Percentiles rank a stretch among this genome's conserved stretches.
Evolutionary conservation across 345 rosid genomes (phyloP).

Genomic region (Bruguiera parviflora): DNA sequence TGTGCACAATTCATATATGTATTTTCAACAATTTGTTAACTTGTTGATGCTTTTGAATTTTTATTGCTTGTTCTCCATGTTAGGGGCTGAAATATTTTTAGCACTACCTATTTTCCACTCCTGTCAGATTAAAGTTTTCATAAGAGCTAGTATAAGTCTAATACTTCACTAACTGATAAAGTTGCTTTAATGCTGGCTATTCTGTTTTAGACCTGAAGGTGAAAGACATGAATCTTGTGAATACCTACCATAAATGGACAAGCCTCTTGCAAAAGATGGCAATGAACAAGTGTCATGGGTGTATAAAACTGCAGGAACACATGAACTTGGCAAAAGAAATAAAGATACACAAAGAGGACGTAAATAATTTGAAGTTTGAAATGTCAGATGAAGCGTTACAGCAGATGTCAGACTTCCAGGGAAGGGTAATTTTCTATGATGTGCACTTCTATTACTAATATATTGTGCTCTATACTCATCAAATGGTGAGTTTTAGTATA

Average conservation of each 20-base stretch:
- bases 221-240: conserved; percentile 61
- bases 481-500: too few species aligned
- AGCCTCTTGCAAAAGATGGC: conserved; percentile 70
- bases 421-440: conserved; percentile 57
- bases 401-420: conserved; percentile 97
- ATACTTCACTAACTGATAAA: background rate
- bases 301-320: conserved; percentile 83
- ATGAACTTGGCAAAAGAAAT: conserved; percentile 64
- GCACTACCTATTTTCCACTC: background rate
- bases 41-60: too few species aligned
- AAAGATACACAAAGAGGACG: conserved; percentile 61
- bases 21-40: background rate
- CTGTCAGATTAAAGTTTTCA: background rate
- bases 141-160: background rate
- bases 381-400: conserved; percentile 88
- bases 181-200: background rate
- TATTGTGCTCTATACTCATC: too few species aligned
- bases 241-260: conserved; percentile 57
- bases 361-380: conserved; percentile 47
- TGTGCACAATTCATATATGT: background rate
- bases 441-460: background rate
- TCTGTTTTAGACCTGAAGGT: conserved; percentile 65
- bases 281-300: conserved; percentile 79
- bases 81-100: background rate
- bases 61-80: too few species aligned